Evolutionary conservation across 2,329 filamentous ascomycete species (phyloP), one percentile per base, ranked within the genome.

Genomic region (Sporothrix inflata): DNA sequence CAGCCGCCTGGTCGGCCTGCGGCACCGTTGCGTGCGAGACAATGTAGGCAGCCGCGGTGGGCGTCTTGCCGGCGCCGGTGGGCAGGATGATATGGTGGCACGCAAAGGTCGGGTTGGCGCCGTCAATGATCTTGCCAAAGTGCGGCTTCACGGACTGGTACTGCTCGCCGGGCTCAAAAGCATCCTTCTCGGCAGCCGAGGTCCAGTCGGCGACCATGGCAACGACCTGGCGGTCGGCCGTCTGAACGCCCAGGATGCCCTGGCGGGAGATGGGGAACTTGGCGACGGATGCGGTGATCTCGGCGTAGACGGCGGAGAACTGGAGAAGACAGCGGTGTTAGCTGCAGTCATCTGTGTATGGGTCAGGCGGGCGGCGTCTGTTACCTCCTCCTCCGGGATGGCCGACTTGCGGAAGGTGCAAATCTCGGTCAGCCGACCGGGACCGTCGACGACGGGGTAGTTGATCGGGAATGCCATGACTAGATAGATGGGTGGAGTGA

Each of bases 121-220:
- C 42, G 63, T 67, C 27, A 9, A 67, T 38, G 45, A 51, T 51
- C 9, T 51, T 49, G 27, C 42, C 45, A 38, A 67, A 67, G 42
- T 30, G 7, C 16, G 63, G 63, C 63, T 67, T 67, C 6, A 67
- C 63, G 16, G 61, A 30, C 45, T 67, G 63, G 63, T 67, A 51
- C 16, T 51, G 63, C 63, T 67, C 63, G 27, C 63, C 63, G 14
- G 63, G 63, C 63, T 67, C 63, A 19, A 67, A 67, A 2, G 12
- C 27, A 16, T 51, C 45, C 63, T 67, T 67, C 16, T 67, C 63
- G 24, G 42, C 63, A 16, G 63, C 63, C 16, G 63, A 67, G 42
- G 63, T 51, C 63, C 42, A 67, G 63, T 51, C 63, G 24, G 63
- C 63, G 63, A 67, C 24, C 42, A 67, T 67, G 16, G 42, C 42